Conservation (phyloP, 768 basidiomycete species). For the Boletus sp. region DNA sequence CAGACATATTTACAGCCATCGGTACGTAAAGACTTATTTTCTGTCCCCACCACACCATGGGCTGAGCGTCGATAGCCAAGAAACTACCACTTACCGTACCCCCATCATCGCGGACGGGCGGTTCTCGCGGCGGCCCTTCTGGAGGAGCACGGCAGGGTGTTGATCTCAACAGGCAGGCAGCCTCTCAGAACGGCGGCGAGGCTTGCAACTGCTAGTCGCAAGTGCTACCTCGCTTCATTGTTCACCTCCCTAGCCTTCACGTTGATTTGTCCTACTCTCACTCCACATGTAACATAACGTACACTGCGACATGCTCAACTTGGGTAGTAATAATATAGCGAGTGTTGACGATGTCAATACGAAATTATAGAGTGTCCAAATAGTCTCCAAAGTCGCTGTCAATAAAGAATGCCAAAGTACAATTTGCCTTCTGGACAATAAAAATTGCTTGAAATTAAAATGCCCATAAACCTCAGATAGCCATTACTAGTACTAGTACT, state of each 20-base stretch:
- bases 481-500: too few species aligned
- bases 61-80: slow-evolving; percentile 55
- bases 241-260: slow-evolving; percentile 6
- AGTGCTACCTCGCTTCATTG: slow-evolving; percentile 6
- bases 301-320: slow-evolving; percentile 29
- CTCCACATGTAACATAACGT: slow-evolving; percentile 32
- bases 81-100: slow-evolving; percentile 84
- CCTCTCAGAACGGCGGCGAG: slow-evolving; percentile 51
- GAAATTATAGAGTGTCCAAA: background rate
- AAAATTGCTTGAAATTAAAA: background rate
- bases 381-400: background rate
- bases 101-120: slow-evolving; percentile 57
- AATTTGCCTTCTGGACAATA: background rate
- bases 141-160: slow-evolving; percentile 59
- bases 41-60: background rate
- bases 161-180: slow-evolving; percentile 74
- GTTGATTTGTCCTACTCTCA: slow-evolving; percentile 15
- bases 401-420: background rate
- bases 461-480: background rate
- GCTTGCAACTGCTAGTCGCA: slow-evolving; percentile 69
- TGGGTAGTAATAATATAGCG: slow-evolving; percentile 22
- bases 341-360: slow-evolving; percentile 6
- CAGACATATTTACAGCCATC: slow-evolving; percentile 83
- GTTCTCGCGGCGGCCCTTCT: slow-evolving; percentile 48
- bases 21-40: slow-evolving; percentile 46